These are phyloP conservation scores for Conringia planisiliqua DNA, from an alignment of 345 rosid genomes.

Conservation along the genomic window DNA sequence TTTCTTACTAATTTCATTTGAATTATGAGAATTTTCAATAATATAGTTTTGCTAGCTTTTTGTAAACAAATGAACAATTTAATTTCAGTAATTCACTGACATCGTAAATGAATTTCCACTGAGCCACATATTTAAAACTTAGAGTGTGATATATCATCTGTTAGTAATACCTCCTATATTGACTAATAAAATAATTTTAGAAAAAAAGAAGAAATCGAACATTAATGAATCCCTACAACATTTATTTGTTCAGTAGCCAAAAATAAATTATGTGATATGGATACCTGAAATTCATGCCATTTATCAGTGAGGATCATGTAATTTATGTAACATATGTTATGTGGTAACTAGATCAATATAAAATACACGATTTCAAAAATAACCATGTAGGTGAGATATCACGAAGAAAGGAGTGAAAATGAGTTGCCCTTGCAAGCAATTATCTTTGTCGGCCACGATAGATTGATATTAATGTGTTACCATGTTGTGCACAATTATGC, in stretches of 20 bases:
- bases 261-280: not conserved
- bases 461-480: conserved; percentile 1
- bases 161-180: not conserved
- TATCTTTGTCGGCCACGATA: conserved; percentile 35
- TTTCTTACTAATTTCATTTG: not conserved
- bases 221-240: not conserved
- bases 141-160: not conserved
- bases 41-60: conserved; percentile 7
- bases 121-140: not conserved
- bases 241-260: not conserved
- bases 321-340: not conserved
- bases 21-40: not conserved
- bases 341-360: not conserved
- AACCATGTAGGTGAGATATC: not conserved
- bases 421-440: conserved; percentile 25
- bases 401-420: conserved; percentile 12
- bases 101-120: not conserved
- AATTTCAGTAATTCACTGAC: not conserved
- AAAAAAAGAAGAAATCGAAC: not conserved
- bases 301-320: not conserved
- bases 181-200: not conserved
- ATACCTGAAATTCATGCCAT: not conserved
- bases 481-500: conserved; percentile 11
- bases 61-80: not conserved
- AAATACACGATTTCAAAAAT: not conserved